phyloP scores from a whole-genome alignment of 2,329 filamentous ascomycete genomes.

The Setomelanomma holmii region DNA sequence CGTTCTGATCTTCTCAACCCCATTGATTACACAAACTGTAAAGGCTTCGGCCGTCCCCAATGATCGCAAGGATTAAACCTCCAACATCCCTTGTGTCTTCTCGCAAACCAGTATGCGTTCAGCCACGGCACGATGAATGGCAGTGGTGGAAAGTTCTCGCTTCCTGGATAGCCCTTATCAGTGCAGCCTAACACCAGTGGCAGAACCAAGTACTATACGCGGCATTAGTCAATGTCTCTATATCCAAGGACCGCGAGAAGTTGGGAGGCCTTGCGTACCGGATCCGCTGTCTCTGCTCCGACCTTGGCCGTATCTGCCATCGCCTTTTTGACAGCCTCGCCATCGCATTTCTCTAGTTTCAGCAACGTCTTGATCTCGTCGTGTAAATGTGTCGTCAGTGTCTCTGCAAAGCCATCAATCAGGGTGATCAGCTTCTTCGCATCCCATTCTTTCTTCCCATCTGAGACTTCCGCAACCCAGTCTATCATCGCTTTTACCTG shows the following conservation, averaged over 20 bases:
- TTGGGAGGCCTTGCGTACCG: slow-evolving; percentile 16
- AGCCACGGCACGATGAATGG: slow-evolving; percentile 47
- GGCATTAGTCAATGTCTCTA: slow-evolving; percentile 8
- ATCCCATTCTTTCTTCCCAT: slow-evolving; percentile 12
- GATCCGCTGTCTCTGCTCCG: slow-evolving; percentile 8
- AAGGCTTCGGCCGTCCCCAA: neutral
- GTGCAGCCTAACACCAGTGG: slow-evolving; percentile 47
- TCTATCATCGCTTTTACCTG: slow-evolving; percentile 33
- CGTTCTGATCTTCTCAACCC: too few species aligned
- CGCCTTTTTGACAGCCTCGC: slow-evolving; percentile 12
- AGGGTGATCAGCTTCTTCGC: slow-evolving; percentile 1
- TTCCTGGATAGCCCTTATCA: slow-evolving; percentile 44
- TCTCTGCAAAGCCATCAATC: slow-evolving; percentile 24
- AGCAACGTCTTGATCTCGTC: slow-evolving; percentile 29
- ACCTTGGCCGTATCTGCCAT: slow-evolving; percentile 1
- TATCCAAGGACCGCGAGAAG: neutral
- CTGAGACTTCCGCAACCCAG: slow-evolving; percentile 21
- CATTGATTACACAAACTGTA: neutral
- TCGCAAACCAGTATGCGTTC: slow-evolving; percentile 42
- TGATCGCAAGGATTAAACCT: slow-evolving; percentile 42
- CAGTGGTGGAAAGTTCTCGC: slow-evolving; percentile 43
- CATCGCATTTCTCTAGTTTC: slow-evolving; percentile 22
- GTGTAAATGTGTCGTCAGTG: slow-evolving; percentile 22
- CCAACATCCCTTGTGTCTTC: slow-evolving; percentile 42
- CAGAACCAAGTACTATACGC: slow-evolving; percentile 34